Evolutionary conservation across 176 grass and related monocot genomes (phyloP).

Genomic region (Carex kokanica): DNA sequence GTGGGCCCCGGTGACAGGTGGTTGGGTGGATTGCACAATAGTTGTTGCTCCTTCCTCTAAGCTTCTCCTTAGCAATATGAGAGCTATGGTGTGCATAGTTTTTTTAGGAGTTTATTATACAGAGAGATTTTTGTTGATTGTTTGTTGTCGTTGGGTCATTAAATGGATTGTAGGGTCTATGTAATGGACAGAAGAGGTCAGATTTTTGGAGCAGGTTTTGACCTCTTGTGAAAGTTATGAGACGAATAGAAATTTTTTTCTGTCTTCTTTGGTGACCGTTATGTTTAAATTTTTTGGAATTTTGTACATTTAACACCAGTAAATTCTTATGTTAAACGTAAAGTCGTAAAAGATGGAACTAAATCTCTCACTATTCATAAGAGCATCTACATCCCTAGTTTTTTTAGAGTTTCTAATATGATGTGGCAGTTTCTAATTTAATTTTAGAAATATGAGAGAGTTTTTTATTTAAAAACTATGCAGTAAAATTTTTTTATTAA

Average conservation of each 20-base stretch:
- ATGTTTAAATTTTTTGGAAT: constrained; percentile 11
- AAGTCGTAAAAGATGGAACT: not conserved
- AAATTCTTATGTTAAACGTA: not conserved
- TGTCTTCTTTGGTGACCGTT: constrained; percentile 31
- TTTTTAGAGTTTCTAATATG: too few relatives aligned
- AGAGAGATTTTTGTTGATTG: not conserved
- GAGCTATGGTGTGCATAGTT: constrained; percentile 3
- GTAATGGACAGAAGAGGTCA: constrained; percentile 7
- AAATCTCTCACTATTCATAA: too few relatives aligned
- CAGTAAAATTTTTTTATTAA: too few relatives aligned
- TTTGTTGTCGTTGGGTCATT: constrained; percentile 8
- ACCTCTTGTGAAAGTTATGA: not conserved
- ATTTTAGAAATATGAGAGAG: too few relatives aligned
- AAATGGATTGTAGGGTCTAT: constrained; percentile 13
- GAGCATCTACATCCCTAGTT: too few relatives aligned
- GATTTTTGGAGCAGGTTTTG: constrained; percentile 26
- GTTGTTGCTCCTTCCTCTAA: not conserved
- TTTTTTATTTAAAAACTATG: too few relatives aligned
- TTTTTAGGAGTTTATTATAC: too few relatives aligned
- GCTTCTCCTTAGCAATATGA: constrained; percentile 13
- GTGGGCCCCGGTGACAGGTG: not conserved
- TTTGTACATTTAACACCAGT: not conserved
- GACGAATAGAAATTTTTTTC: not conserved
- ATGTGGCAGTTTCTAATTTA: too few relatives aligned
- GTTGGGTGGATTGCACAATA: constrained; percentile 12